Base-by-base conservation (phyloP, 1,284 basidiomycete species). In the Afroboletus lepidellus region DNA sequence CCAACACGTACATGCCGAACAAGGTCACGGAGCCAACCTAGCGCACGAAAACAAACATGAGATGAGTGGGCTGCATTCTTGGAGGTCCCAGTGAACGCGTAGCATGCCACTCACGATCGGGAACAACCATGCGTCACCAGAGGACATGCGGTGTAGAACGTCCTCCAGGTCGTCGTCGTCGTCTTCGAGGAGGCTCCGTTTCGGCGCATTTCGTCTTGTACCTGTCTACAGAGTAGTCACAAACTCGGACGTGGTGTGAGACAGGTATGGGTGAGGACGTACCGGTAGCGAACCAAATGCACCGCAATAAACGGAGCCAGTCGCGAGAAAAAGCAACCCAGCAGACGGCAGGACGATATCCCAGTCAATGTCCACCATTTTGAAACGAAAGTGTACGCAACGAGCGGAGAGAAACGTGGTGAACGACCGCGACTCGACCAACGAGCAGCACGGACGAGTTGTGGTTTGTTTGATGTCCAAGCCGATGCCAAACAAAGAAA, bases 51-150 rank as follows among this genome's bases (percentile, higher is more conserved):
- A 11, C 16, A n/a, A 32, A 11, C 6, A 18, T 9, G 41, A 18
- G 18, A 20, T 51, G 27, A 51, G 45, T 9, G 21, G n/a, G n/a
- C 24, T 21, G 18, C 5, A n/a, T 21, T 13, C 20, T 6, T 9
- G 18, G 20, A 13, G 3, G 21, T 21, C 16, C 34, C 32, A 5
- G 16, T 7, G 33, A 13, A 38, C 34, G n/a, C 12, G 34, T 8
- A 36, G 34, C 34, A 11, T 36, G 34, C 11, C 30, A 69, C 74
- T 66, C 58, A 90, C 82, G 47, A 92, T 72, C 12, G 92, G 91
- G 59, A 94, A 91, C 42, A 86, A 63, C 78, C 83, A 87, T 8
- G 87, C 90, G 55, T 92, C 89, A 21, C 71, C 72, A 5, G 84
- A 77, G 1, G 86, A 83, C 66, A 92, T 64, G 25, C 80, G 75